These are phyloP conservation scores for Candida tibetensis DNA, from an alignment of 805 yeast species.

Conservation along the genomic window DNA sequence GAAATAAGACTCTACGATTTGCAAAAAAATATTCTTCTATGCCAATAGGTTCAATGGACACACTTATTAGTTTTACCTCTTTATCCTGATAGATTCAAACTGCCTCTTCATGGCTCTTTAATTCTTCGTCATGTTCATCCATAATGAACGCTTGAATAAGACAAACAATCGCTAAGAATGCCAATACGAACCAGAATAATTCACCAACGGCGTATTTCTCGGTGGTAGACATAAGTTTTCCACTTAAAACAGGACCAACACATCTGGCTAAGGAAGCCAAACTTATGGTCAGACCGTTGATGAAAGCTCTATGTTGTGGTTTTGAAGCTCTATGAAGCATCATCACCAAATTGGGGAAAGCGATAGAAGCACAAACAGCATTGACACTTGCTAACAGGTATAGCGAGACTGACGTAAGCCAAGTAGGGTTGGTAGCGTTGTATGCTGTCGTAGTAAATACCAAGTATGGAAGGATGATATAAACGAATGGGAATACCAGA, in stretches of 20 bases:
- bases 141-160: conserved; percentile 21
- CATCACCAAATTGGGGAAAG: conserved; percentile 52
- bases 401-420: conserved; percentile 19
- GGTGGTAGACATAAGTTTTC: conserved; percentile 35
- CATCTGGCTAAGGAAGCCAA: conserved; percentile 54
- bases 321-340: conserved; percentile 55
- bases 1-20: neutral
- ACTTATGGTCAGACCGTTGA: conserved; percentile 57
- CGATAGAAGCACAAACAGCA: conserved; percentile 42
- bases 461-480: conserved; percentile 46
- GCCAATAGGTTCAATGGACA: neutral
- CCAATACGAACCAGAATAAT: conserved; percentile 32
- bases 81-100: neutral
- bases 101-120: neutral
- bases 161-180: conserved; percentile 18
- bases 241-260: conserved; percentile 57
- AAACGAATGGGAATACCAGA: conserved; percentile 43
- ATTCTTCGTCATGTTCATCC: conserved; percentile 27
- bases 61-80: neutral
- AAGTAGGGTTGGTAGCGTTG: conserved; percentile 24
- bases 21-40: neutral
- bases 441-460: conserved; percentile 41
- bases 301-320: conserved; percentile 53
- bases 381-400: conserved; percentile 25
- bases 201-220: conserved; percentile 24